phyloP scores from a whole-genome alignment of 176 grass and related monocot species.

The Musa beccarii region DNA sequence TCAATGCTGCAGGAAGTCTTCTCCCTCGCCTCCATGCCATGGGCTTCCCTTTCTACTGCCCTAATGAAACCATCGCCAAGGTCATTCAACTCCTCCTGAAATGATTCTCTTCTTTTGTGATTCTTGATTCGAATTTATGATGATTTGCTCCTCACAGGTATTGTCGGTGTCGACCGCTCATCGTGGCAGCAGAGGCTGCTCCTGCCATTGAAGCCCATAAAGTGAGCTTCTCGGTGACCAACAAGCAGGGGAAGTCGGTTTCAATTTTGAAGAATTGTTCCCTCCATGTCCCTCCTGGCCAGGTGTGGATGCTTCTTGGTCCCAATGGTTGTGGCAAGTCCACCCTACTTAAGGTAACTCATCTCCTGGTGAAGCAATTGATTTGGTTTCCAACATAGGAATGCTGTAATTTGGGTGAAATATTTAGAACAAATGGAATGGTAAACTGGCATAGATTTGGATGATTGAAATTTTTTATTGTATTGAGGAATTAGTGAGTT shows the following conservation, averaged over 20 bases:
- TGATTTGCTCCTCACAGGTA: background rate
- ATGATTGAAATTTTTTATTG: background rate
- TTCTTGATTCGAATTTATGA: background rate
- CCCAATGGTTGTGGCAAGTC: slow-evolving; percentile 97
- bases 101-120: background rate
- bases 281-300: slow-evolving; percentile 46
- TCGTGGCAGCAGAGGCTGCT: background rate
- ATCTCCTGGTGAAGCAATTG: background rate
- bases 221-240: slow-evolving; percentile 55
- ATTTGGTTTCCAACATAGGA: background rate
- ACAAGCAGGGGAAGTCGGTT: slow-evolving; percentile 30
- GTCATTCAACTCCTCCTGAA: background rate
- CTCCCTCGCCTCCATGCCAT: background rate
- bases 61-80: background rate
- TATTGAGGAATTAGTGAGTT: background rate
- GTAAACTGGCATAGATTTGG: background rate
- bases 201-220: slow-evolving; percentile 54
- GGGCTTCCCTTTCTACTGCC: background rate
- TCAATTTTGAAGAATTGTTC: slow-evolving; percentile 78
- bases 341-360: slow-evolving; percentile 65
- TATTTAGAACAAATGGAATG: background rate
- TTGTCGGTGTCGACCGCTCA: background rate
- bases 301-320: slow-evolving; percentile 98
- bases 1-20: background rate
- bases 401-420: background rate